These are phyloP conservation scores for Quercus tomentella DNA, from an alignment of 331 rosid genomes.

Conservation along the genomic window DNA sequence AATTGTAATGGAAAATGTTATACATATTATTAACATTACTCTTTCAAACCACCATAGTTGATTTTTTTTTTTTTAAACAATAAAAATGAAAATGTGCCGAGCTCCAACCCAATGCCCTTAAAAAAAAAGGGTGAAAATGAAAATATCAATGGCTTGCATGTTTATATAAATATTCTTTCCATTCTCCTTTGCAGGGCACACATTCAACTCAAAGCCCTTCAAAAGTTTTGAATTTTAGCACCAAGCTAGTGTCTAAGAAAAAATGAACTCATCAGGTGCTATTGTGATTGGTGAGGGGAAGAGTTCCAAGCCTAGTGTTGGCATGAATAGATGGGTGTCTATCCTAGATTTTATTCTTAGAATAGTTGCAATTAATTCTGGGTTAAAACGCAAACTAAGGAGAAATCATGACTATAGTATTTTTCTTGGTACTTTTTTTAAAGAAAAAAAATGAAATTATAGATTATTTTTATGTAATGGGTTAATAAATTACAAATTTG, in stretches of 20 bases:
- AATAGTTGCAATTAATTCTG: constrained; percentile 26
- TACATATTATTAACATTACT: too few relatives aligned
- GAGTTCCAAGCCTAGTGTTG: constrained; percentile 17
- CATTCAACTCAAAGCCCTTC: neutral
- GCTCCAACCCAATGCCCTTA: too few relatives aligned
- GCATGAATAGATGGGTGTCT: constrained; percentile 30
- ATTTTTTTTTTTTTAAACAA: too few relatives aligned
- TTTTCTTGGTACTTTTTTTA: too few relatives aligned
- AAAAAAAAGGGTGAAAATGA: too few relatives aligned
- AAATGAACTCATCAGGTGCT: constrained; percentile 28
- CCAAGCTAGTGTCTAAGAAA: neutral
- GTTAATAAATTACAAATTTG: too few relatives aligned
- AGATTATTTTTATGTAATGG: too few relatives aligned
- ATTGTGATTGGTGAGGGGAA: constrained; percentile 31
- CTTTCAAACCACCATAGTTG: too few relatives aligned
- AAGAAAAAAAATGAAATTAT: too few relatives aligned
- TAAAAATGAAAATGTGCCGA: too few relatives aligned
- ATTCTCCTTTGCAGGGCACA: neutral
- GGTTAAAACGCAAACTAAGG: neutral
- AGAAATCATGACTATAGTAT: too few relatives aligned
- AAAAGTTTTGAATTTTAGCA: neutral
- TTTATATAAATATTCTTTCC: constrained; percentile 9
- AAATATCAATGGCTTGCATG: neutral
- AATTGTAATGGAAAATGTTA: too few relatives aligned
- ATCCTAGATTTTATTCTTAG: constrained; percentile 53